Evolutionary conservation across 768 basidiomycete genomes (phyloP), one percentile per base, ranked within the genome.

Genomic region (Lentinula boryana): DNA sequence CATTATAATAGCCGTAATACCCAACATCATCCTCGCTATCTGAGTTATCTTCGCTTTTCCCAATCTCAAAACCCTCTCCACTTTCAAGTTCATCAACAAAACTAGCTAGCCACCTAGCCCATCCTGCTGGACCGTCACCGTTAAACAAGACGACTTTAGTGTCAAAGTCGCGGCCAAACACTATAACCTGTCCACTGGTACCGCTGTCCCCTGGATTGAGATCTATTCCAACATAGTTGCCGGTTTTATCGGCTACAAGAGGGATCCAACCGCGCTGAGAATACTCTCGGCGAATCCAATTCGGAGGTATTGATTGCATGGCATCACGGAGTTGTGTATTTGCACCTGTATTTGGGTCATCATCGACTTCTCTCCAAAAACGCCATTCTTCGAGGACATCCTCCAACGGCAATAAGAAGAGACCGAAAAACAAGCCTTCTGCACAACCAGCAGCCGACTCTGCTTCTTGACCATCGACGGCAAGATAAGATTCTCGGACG

Each of bases 111-210:
- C 95, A 99, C 68, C 87, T 86, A 38, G 93, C 97, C 96, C 97
- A 99, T 4, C 96, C 97, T 9, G 83, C 86, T 15, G 83, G 80
- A 7, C 95, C 94, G 60, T 98, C 94, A 7, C 97, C 97, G 56
- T 83, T 80, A 87, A 89, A 98, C 50, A 98, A 78, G 44, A 98
- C 95, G 40, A 97, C 92, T 70, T 99, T 99, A 10, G 93, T 90
- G 73, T 99, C 97, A 72, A 98, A 98, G 70, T 98, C 97, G 55
- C 97, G 84, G n/a, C 97, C 97, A 71, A 98, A 99, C 53, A 98
- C 88, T 61, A 99, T 97, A 51, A 98, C 96, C 70, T 99, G 97
- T 5, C 97, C 97, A 58, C 81, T 78, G 8, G 81, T 75, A 48
- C 94, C 95, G 51, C 75, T 74, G 68, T 88, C 85, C 8, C 71